Evolutionary conservation across 2,329 filamentous ascomycete genomes (phyloP).

Genomic region (Monilinia fructicola): DNA sequence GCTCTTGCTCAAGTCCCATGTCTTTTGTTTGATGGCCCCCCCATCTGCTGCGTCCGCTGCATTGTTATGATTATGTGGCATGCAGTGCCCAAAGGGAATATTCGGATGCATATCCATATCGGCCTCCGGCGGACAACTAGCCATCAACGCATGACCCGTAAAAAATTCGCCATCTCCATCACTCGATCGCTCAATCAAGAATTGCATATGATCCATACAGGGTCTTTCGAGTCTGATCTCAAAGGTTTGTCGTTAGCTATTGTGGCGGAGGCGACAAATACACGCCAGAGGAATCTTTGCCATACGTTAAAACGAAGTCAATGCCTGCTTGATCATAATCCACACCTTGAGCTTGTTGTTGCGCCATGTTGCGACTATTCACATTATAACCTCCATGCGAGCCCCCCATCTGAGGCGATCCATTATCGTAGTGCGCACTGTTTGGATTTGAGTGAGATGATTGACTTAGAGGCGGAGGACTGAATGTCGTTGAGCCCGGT

Average conservation of each 20-base stretch:
- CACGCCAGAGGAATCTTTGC: conserved; percentile 55
- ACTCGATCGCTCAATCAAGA: conserved; percentile 62
- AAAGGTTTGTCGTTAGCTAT: conserved; percentile 47
- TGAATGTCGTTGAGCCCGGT: conserved; percentile 44
- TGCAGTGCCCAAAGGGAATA: conserved; percentile 53
- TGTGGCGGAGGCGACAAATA: conserved; percentile 65
- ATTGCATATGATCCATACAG: conserved; percentile 88
- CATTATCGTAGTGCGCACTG: conserved; percentile 3
- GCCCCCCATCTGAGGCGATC: conserved; percentile 3
- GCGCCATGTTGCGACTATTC: conserved; percentile 33
- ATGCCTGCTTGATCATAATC: conserved; percentile 83
- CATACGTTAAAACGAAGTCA: conserved; percentile 90
- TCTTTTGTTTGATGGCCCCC: conserved; percentile 49
- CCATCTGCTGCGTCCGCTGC: background rate
- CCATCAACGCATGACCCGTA: conserved; percentile 92
- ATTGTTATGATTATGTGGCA: conserved; percentile 24
- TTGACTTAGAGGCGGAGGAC: conserved; percentile 35
- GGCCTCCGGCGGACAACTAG: conserved; percentile 70
- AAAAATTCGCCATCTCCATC: conserved; percentile 61
- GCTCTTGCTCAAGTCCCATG: conserved; percentile 74
- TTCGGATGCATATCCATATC: conserved; percentile 48
- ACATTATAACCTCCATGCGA: background rate
- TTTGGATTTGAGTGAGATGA: conserved; percentile 28
- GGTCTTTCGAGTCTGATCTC: conserved; percentile 76
- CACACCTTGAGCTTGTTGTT: conserved; percentile 45